A percentile compares a stretch with the other conserved stretches of the same genome.
These are phyloP conservation scores for Uromyces viciae-fabae DNA, from an alignment of 1,284 basidiomycete genomes.

Conservation along the genomic window DNA sequence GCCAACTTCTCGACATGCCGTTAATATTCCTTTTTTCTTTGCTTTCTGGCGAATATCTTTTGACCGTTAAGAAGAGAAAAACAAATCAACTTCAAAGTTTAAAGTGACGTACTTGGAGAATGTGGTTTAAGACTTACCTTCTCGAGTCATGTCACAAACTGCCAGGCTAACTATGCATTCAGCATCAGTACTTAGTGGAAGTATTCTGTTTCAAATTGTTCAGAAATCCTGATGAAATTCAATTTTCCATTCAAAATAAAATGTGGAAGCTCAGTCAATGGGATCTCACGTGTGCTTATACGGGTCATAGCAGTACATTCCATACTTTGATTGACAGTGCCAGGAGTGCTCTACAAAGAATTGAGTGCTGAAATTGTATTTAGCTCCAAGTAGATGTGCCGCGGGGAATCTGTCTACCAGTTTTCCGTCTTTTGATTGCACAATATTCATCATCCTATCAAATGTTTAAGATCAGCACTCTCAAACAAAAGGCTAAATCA, in stretches of 20 bases:
- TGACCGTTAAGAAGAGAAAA: neutral
- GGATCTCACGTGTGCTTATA: slow-evolving; percentile 35
- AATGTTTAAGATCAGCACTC: neutral
- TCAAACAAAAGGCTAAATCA: neutral
- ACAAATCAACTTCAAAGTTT: neutral
- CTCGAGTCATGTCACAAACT: slow-evolving; percentile 44
- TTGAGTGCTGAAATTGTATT: slow-evolving; percentile 34
- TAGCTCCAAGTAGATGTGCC: slow-evolving; percentile 15
- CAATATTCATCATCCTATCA: slow-evolving; percentile 37
- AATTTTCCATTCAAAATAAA: neutral
- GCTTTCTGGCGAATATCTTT: neutral
- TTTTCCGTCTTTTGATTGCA: slow-evolving; percentile 22
- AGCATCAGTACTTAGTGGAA: slow-evolving; percentile 32
- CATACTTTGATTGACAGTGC: slow-evolving; percentile 43
- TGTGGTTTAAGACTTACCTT: slow-evolving; percentile 10
- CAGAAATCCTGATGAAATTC: neutral
- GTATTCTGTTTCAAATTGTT: neutral
- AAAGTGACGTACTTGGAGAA: neutral
- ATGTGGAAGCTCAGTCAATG: too few relatives aligned
- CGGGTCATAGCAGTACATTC: slow-evolving; percentile 34
- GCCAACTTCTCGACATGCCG: neutral
- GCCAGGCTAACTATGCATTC: slow-evolving; percentile 43
- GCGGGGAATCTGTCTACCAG: slow-evolving; percentile 28
- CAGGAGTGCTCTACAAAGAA: slow-evolving; percentile 43
- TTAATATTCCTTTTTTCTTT: neutral